Evolutionary conservation across 495 filamentous ascomycete genomes (phyloP), one percentile per base, ranked within the genome.

Genomic region (Talaromyces borbonicus): DNA sequence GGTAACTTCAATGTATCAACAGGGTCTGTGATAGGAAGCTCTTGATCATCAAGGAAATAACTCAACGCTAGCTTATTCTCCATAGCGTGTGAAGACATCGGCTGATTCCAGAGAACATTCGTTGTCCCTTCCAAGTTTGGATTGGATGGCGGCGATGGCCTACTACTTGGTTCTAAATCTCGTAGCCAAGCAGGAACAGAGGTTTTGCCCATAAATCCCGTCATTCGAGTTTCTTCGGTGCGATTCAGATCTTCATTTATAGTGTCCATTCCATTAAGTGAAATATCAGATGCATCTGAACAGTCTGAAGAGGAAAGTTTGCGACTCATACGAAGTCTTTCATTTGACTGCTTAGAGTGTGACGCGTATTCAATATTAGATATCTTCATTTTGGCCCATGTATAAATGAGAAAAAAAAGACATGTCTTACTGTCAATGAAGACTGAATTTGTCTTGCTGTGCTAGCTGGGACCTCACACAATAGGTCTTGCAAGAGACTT

Each of bases 121-220:
- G 5, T 14, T 14, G 18, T 11, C 9, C n/a, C 14, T 30, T 38
- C 41, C 6, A n/a, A 19, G 27, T 24, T 36, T 36, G 14, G 7
- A 8, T 20, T 4, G 16, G 20, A 14, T 3, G 38, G 39, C 3
- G 20, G 7, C n/a, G 18, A 24, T 32, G 32, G 18, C 50, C 52
- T 4, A 57, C 53, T 16, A 52, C 58, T 41, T 63, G 27, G 54
- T 11, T 65, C 59, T 5, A 71, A 40, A 41, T 58, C 56, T 47
- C 74, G 75, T 49, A 82, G 71, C 81, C 81, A 84, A 20, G 66
- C 57, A 16, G 81, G 56, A 33, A 80, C 78, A 0, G 79, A 83
- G 39, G 69, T 79, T 51, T 81, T 81, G 16, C 80, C 80, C 46
- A 80, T 66, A 55, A 73, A 83, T 0, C 80, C 80, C 15, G 71